phyloP scores from a whole-genome alignment of 2,329 filamentous ascomycete genomes.

The Nigrograna mackinnonii region DNA sequence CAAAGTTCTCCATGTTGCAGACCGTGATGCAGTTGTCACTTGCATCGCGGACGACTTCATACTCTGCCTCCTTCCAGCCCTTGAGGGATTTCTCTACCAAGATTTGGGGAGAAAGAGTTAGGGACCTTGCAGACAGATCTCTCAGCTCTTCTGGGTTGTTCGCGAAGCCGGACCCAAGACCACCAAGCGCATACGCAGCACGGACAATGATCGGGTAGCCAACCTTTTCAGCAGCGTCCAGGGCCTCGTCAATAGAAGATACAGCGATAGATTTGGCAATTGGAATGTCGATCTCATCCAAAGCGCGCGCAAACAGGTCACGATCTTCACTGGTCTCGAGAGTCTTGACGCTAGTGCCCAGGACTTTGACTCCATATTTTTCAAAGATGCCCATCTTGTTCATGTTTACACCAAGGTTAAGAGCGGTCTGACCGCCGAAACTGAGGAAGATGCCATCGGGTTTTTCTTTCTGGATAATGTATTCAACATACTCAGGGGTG shows the following conservation, averaged over 20 bases:
- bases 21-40: slow-evolving; percentile 99
- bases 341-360: slow-evolving; percentile 93
- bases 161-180: slow-evolving; percentile 94
- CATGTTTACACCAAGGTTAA: slow-evolving; percentile 97
- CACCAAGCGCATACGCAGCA: slow-evolving; percentile 93
- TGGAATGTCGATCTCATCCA: slow-evolving; percentile 96
- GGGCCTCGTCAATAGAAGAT: slow-evolving; percentile 85
- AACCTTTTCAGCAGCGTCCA: slow-evolving; percentile 82
- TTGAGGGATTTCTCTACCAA: slow-evolving; percentile 98
- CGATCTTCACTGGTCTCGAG: slow-evolving; percentile 94
- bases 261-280: slow-evolving; percentile 97
- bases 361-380: slow-evolving; percentile 91
- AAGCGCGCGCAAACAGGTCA: slow-evolving; percentile 91
- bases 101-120: slow-evolving; percentile 94
- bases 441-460: slow-evolving; percentile 97
- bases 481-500: slow-evolving; percentile 94
- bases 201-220: slow-evolving; percentile 98
- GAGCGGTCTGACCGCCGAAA: slow-evolving; percentile 94
- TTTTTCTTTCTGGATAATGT: slow-evolving; percentile 94
- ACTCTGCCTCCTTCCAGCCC: slow-evolving; percentile 99
- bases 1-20: slow-evolving; percentile 99
- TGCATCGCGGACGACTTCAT: slow-evolving; percentile 95
- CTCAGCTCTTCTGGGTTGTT: slow-evolving; percentile 91
- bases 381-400: slow-evolving; percentile 94
- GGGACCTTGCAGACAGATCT: slow-evolving; percentile 88